phyloP scores from a whole-genome alignment of 1,284 basidiomycete species.

The Ganoderma leucocontextum region DNA sequence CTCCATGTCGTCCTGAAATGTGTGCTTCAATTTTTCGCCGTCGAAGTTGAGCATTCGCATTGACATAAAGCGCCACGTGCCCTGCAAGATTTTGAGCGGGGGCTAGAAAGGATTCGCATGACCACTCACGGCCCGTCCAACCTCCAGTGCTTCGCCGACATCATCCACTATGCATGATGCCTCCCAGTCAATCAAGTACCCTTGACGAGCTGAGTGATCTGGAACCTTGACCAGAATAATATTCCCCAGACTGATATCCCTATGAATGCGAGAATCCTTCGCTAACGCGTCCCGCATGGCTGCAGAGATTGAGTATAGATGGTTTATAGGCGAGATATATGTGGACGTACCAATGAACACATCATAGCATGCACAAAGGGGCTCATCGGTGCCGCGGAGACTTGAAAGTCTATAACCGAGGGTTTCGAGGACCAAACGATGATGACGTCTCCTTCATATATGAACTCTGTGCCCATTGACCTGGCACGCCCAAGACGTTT shows the following conservation, averaged over 20 bases:
- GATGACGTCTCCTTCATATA: background rate
- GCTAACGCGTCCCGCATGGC: constrained; percentile 19
- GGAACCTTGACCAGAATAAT: constrained; percentile 23
- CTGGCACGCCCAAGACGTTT: background rate
- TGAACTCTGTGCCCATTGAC: background rate
- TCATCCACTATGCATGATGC: constrained; percentile 14
- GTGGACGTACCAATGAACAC: constrained; percentile 10
- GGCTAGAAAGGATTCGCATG: background rate
- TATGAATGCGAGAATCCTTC: constrained; percentile 15
- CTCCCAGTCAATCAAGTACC: constrained; percentile 30
- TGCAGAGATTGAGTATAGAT: background rate
- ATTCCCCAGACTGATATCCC: constrained; percentile 27
- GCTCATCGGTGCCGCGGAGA: constrained; percentile 14
- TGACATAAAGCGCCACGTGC: constrained; percentile 18
- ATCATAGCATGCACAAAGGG: constrained; percentile 18
- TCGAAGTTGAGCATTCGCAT: background rate
- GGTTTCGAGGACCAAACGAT: constrained; percentile 18
- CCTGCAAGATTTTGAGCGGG: background rate
- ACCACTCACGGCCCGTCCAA: constrained; percentile 9
- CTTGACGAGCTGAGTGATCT: constrained; percentile 1
- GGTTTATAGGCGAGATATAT: background rate
- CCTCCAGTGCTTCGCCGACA: background rate
- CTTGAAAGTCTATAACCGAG: constrained; percentile 10
- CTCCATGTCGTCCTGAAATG: constrained; percentile 19
- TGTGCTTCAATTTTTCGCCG: background rate